These are phyloP conservation scores for Larix sibirica DNA, from an alignment of 83 land plant species.

Conservation along the genomic window DNA sequence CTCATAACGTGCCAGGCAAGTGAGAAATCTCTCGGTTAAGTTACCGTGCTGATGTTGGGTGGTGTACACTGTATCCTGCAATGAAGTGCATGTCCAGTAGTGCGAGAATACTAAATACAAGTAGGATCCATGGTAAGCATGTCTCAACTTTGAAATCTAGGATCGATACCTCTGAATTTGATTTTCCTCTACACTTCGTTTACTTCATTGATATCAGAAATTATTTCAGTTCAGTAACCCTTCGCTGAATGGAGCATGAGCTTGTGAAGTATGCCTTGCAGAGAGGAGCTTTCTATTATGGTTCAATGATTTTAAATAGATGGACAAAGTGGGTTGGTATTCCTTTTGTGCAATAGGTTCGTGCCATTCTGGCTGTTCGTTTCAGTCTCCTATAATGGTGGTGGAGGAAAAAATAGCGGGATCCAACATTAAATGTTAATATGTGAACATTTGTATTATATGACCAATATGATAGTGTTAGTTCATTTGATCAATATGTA, in stretches of 20 bases:
- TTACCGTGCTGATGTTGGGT: background rate
- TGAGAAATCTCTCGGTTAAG: background rate
- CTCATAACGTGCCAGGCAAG: background rate
- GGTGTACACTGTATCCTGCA: background rate
- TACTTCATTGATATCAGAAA: too few relatives aligned
- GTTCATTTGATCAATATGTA: too few relatives aligned
- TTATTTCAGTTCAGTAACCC: background rate
- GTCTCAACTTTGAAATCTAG: background rate
- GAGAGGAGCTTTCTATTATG: background rate
- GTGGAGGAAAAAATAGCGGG: too few relatives aligned
- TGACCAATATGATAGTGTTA: too few relatives aligned
- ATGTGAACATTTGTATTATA: too few relatives aligned
- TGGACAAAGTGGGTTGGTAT: background rate
- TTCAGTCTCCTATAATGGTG: background rate
- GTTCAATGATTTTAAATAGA: background rate
- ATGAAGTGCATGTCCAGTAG: background rate
- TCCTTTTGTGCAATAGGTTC: background rate
- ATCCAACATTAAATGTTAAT: too few relatives aligned
- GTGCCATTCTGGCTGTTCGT: background rate
- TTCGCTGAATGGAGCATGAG: background rate
- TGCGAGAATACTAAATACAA: background rate
- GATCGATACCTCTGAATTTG: too few relatives aligned
- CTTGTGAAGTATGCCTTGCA: background rate
- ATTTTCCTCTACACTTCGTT: too few relatives aligned
- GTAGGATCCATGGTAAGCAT: background rate